Base-by-base conservation (phyloP, 768 basidiomycete genomes). In the Crepidotus variabilis region DNA sequence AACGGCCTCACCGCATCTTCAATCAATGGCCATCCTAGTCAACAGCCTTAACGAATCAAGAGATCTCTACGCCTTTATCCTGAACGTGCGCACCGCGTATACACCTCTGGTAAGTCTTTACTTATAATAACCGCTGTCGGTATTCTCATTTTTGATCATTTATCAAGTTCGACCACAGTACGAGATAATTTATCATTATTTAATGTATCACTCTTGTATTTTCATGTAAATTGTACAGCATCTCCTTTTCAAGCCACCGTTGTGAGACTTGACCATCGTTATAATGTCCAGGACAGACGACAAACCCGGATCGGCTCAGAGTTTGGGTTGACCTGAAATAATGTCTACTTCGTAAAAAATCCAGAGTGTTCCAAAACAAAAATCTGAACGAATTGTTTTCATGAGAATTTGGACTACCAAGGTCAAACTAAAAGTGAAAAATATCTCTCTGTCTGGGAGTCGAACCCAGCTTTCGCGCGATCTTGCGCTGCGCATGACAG, bases 31-130 rank as follows among this genome's bases (percentile, higher is more conserved):
- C 0, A 78, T 88, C 16, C 72, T 94, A 6, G 72, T 94, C 23
- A 84, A 82, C 48, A 78, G 81, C 28, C 79, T 95, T 43, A 92
- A 92, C 63, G 79, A 82, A 20, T 83, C 85, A 2, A 71, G 82
- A 33, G 84, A 94, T 52, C 72, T 94, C 2, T 88, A 83, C 61
- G 70, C 63, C 1, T 95, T 96, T 66, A 84, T 95, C 52, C 83
- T 81, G 54, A 72, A 77, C 51, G 81, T 87, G 32, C 79, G 89
- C n/a, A 65, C 66, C 50, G 85, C 79, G 14, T 90, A 84, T 64
- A 68, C 70, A 33, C 65, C 67, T 39, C 59, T 75, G 57, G 66
- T 70, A 35, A 49, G 66, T 55, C 5, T 46, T 34, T 16, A n/a
- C 13, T 13, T 35, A n/a, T 47, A 49, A 50, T 7, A 14, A 5